Percentiles rank a stretch among this genome's conserved stretches.
Conservation (phyloP, 257 asterid species). For the Solanum megistacrolobum region DNA sequence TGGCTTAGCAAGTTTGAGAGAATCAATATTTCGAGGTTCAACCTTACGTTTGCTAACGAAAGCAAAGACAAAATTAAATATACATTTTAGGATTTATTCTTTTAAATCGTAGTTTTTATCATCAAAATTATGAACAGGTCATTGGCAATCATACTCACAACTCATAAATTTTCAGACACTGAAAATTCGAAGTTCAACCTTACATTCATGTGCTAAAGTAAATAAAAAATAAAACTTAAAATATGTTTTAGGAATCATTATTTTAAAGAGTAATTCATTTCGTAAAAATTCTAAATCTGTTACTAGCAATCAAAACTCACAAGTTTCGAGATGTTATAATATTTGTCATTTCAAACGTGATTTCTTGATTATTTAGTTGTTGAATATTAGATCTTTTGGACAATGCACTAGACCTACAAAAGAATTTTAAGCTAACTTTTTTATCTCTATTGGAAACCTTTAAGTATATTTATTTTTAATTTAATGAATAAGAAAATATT, state of each 20-base stretch:
- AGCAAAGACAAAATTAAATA: not conserved
- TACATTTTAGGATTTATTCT: not conserved
- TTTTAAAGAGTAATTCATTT: too few relatives aligned
- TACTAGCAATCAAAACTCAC: not conserved
- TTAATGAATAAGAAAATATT: not conserved
- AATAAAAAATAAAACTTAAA: not conserved
- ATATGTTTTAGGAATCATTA: not conserved
- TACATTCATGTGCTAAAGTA: not conserved
- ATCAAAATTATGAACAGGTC: not conserved
- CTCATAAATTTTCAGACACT: not conserved
- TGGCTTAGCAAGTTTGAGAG: not conserved
- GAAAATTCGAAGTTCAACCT: not conserved
- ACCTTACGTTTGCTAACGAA: rapidly evolving
- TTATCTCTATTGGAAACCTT: not conserved
- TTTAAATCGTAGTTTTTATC: not conserved
- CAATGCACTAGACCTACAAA: not conserved
- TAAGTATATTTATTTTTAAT: not conserved
- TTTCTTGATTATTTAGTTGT: not conserved
- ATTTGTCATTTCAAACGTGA: not conserved
- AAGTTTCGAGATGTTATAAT: not conserved
- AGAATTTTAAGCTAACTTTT: not conserved
- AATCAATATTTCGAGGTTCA: not conserved
- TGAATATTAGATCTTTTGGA: not conserved
- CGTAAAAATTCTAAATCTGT: not conserved
- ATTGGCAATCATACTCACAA: not conserved